These are phyloP conservation scores for Macrophomina tecta DNA, from an alignment of 2,329 filamentous ascomycete genomes.

Conservation along the genomic window DNA sequence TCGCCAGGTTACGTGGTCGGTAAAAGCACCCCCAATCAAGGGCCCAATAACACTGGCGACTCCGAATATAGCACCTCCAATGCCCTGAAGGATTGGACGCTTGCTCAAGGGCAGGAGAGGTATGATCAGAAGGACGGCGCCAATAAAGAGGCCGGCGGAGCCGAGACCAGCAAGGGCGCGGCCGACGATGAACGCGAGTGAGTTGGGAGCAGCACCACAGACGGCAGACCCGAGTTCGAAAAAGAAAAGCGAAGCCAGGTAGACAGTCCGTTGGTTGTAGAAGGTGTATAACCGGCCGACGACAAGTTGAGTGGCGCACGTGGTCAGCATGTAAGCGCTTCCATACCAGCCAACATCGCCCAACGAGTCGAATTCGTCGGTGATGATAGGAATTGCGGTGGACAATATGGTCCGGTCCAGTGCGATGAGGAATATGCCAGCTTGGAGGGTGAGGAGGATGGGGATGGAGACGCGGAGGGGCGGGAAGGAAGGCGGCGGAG, in stretches of 20 bases:
- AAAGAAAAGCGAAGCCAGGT: conserved; percentile 51
- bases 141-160: conserved; percentile 45
- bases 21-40: conserved; percentile 55
- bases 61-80: conserved; percentile 50
- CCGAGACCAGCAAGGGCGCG: conserved; percentile 52
- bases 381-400: conserved; percentile 26
- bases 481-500: not conserved
- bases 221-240: conserved; percentile 60
- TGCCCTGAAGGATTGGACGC: conserved; percentile 49
- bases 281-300: conserved; percentile 54
- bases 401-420: conserved; percentile 25
- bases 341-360: conserved; percentile 31
- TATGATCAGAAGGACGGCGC: conserved; percentile 31
- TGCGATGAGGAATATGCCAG: conserved; percentile 22
- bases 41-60: conserved; percentile 57
- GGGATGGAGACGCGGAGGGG: conserved; percentile 9
- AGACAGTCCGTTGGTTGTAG: conserved; percentile 55
- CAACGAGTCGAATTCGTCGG: conserved; percentile 25
- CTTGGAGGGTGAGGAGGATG: conserved; percentile 12
- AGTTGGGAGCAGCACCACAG: conserved; percentile 58
- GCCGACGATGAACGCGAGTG: conserved; percentile 55
- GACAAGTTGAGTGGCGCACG: conserved; percentile 47
- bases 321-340: conserved; percentile 50
- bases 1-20: conserved; percentile 45
- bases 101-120: conserved; percentile 49